Evolutionary conservation across 2,329 filamentous ascomycete species (phyloP).

Genomic region (Hymenotorrendiella dingleyae): DNA sequence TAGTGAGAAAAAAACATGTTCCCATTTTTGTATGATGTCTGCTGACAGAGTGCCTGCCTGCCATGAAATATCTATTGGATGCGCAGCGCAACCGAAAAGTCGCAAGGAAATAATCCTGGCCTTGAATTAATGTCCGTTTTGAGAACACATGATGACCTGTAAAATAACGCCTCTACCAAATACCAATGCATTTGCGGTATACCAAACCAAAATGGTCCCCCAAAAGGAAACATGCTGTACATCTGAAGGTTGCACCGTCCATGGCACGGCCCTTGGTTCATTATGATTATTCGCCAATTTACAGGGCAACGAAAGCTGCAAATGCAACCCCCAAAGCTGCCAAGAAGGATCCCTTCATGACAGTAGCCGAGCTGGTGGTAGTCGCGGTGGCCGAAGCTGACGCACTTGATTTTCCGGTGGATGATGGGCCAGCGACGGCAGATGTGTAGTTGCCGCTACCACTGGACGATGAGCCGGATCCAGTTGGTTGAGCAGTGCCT

Average conservation of each 20-base stretch:
- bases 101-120: too few species aligned
- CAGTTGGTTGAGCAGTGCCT: constrained; percentile 4
- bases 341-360: constrained; percentile 17
- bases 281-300: constrained; percentile 12
- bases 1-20: too few species aligned
- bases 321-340: constrained; percentile 17
- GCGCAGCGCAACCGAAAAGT: too few species aligned
- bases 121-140: too few species aligned
- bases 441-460: too few species aligned
- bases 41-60: too few species aligned
- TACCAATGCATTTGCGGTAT: background rate
- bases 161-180: constrained; percentile 7
- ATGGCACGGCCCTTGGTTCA: background rate
- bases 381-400: background rate
- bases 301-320: constrained; percentile 22
- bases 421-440: constrained; percentile 1
- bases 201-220: background rate
- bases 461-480: too few species aligned
- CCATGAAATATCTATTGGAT: too few species aligned
- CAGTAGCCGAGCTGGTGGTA: constrained; percentile 9
- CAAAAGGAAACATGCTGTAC: background rate
- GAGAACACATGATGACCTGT: background rate
- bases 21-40: too few species aligned
- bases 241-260: background rate
- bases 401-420: background rate